Evolutionary conservation across 306 rosid genomes (phyloP).

Genomic region (Glycine latifolia): DNA sequence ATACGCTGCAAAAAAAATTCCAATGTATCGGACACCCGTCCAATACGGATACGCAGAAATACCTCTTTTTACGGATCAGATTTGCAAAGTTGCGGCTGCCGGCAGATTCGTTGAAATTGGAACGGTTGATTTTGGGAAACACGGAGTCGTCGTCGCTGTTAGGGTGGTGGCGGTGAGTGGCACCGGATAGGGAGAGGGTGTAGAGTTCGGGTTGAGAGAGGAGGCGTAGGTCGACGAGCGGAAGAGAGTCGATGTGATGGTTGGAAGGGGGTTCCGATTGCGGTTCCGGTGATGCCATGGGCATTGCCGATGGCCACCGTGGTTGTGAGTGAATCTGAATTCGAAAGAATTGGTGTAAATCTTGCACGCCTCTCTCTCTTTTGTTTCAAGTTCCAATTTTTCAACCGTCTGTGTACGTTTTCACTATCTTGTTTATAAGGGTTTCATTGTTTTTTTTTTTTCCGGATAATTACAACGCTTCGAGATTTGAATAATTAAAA

Average conservation of each 20-base stretch:
- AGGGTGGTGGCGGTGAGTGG: constrained; percentile 46
- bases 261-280: constrained; percentile 47
- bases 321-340: constrained; percentile 17
- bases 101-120: too few relatives aligned
- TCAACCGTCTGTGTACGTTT: background rate
- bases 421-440: background rate
- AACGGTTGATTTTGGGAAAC: constrained; percentile 64
- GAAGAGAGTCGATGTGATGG: constrained; percentile 47
- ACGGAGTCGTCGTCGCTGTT: constrained; percentile 50
- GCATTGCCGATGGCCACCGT: constrained; percentile 46
- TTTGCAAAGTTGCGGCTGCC: too few relatives aligned
- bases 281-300: constrained; percentile 64
- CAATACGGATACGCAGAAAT: too few relatives aligned
- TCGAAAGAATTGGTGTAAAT: background rate
- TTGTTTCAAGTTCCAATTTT: background rate
- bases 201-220: constrained; percentile 78
- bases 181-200: constrained; percentile 63
- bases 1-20: too few relatives aligned
- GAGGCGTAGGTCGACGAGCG: constrained; percentile 69
- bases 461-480: background rate
- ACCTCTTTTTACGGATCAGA: too few relatives aligned
- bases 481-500: background rate
- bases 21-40: too few relatives aligned
- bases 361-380: background rate
- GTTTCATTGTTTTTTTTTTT: background rate